Evolutionary conservation across 2,329 filamentous ascomycete species (phyloP), one percentile per base, ranked within the genome.

Genomic region (Alternaria alternata): DNA sequence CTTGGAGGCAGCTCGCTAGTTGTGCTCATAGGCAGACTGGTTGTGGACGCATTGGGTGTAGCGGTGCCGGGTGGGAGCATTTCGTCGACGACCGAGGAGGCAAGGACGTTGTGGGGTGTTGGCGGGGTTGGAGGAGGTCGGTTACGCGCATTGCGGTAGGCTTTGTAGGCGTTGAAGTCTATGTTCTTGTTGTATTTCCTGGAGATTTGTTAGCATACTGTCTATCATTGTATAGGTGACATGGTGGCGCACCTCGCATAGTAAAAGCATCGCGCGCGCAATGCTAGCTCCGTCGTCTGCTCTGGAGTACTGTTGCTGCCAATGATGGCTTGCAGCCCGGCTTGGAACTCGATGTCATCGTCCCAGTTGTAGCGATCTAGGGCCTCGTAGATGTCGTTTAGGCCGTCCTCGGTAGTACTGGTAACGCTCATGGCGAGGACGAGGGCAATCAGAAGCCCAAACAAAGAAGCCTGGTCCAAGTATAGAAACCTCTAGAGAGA

Each of bases 241-340:
- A 16, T 16, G 39, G 11, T 42, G 24, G n/a, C 38, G 18, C 22
- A 82, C 81, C 81, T 80, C 7, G 83, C 79, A 74, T 88, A 90
- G 79, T 91, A 92, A 79, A 90, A 91, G 75, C 86, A 88, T 75
- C 89, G 88, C 61, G 90, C 89, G 65, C 89, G 86, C 56, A 88
- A 81, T 30, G 87, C 87, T 62, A 91, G 74, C 64, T 89, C 83
- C 70, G 84, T 72, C 55, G 82, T 70, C 79, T 87, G 78, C 73
- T 87, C 78, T 64, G 86, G 78, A 69, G 85, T 75, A 75, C 84
- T 83, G 57, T 85, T 81, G 22, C 79, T 83, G 62, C 88, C 87
- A 48, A 91, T 82, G 65, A 91, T 91, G 59, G 88, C 87, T 62
- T 82, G 81, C 48, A 91, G 83, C 49, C 89, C 89, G 48, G 85